Percentiles rank a stretch among this genome's conserved stretches.
These are phyloP conservation scores for Sicyos edulis DNA, from an alignment of 306 rosid genomes.

Conservation along the genomic window DNA sequence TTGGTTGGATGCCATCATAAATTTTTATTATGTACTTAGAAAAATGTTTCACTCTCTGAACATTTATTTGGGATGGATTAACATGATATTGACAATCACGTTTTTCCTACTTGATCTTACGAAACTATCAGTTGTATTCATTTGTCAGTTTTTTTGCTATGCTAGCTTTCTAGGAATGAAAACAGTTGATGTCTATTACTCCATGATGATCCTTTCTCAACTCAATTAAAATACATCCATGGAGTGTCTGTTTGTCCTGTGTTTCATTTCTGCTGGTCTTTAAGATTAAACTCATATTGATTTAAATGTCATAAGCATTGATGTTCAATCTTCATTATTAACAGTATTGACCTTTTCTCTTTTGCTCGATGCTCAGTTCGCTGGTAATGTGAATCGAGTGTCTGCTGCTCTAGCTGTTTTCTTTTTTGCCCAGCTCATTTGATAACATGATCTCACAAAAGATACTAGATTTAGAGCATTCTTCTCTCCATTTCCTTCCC, in stretches of 20 bases:
- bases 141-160: background rate
- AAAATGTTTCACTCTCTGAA: background rate
- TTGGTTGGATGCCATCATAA: background rate
- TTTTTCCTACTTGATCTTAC: conserved; percentile 1
- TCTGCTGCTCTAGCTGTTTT: background rate
- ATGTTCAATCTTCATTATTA: background rate
- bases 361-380: background rate
- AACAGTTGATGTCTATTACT: background rate
- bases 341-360: background rate
- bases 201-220: background rate
- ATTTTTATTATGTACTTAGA: background rate
- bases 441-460: background rate
- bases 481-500: background rate
- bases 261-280: background rate
- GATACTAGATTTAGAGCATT: background rate
- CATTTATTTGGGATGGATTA: conserved; percentile 16
- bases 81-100: background rate
- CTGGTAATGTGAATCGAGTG: background rate
- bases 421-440: background rate
- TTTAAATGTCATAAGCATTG: background rate
- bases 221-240: background rate
- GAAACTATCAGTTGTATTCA: background rate
- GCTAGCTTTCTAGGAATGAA: background rate
- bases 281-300: background rate
- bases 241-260: background rate